Conservation (phyloP, 2,329 filamentous ascomycete genomes). For the Nemania abortiva region DNA sequence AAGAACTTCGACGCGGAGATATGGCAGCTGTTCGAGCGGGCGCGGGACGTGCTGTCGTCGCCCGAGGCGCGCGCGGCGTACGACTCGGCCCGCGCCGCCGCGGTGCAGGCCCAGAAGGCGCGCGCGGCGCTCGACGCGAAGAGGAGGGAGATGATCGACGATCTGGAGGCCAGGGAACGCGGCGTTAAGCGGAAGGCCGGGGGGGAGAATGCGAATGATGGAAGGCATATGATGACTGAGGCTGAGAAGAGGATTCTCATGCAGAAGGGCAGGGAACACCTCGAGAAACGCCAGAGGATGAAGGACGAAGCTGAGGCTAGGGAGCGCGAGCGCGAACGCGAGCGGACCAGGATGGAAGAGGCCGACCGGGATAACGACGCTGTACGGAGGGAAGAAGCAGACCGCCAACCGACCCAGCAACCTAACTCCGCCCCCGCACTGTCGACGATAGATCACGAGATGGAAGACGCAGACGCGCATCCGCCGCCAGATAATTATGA, state of each 20-base stretch:
- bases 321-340: conserved; percentile 54
- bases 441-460: conserved; percentile 40
- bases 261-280: conserved; percentile 52
- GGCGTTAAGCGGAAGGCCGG: conserved; percentile 69
- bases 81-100: conserved; percentile 79
- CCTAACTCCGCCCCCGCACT: conserved; percentile 4
- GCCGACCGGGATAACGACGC: conserved; percentile 21
- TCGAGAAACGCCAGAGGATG: conserved; percentile 58
- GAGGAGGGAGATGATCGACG: conserved; percentile 83
- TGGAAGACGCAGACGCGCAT: conserved; percentile 56
- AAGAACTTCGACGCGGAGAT: conserved; percentile 79
- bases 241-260: conserved; percentile 47
- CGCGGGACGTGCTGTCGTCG: conserved; percentile 85
- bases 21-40: conserved; percentile 87
- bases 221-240: conserved; percentile 35
- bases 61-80: conserved; percentile 79
- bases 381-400: neutral
- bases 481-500: conserved; percentile 50
- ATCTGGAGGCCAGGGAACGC: conserved; percentile 82
- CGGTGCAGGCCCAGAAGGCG: conserved; percentile 76
- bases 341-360: conserved; percentile 43
- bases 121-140: conserved; percentile 79
- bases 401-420: neutral
- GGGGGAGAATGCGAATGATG: conserved; percentile 52
- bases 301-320: conserved; percentile 58